These are phyloP conservation scores for Botrytis hyacinthi DNA, from an alignment of 2,329 filamentous ascomycete species.

Conservation along the genomic window DNA sequence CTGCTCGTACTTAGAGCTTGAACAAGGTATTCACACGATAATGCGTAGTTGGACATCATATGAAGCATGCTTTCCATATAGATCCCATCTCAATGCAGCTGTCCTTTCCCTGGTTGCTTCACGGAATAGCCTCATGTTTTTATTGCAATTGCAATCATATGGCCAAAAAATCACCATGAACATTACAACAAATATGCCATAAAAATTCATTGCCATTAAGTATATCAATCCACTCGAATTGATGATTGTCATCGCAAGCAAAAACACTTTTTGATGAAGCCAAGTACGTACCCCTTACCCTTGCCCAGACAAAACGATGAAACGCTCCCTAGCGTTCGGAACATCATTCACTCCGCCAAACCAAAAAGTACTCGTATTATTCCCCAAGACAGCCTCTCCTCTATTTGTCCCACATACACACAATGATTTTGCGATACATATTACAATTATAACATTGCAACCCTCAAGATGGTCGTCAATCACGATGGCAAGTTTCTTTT, in stretches of 20 bases:
- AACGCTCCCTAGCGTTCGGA: neutral
- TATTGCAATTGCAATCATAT: neutral
- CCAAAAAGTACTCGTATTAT: neutral
- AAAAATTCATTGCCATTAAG: neutral
- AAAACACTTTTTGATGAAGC: neutral
- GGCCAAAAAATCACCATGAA: neutral
- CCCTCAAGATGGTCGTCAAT: constrained; percentile 19
- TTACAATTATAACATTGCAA: constrained; percentile 10
- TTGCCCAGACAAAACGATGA: neutral
- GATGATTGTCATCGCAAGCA: neutral
- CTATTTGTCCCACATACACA: neutral
- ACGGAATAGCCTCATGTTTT: neutral
- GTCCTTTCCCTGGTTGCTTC: neutral
- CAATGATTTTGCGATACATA: constrained; percentile 18
- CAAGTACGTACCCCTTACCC: neutral
- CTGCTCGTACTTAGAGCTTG: neutral
- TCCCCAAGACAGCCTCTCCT: neutral
- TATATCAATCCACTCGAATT: neutral
- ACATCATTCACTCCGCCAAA: constrained; percentile 2
- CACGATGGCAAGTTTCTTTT: constrained; percentile 6
- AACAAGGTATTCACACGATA: too few relatives aligned
- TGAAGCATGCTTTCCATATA: neutral
- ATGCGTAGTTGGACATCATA: too few relatives aligned
- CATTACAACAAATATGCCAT: neutral
- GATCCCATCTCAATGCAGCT: neutral